Conservation (phyloP, 2,329 filamentous ascomycete genomes). For the Karstenula rhodostoma region DNA sequence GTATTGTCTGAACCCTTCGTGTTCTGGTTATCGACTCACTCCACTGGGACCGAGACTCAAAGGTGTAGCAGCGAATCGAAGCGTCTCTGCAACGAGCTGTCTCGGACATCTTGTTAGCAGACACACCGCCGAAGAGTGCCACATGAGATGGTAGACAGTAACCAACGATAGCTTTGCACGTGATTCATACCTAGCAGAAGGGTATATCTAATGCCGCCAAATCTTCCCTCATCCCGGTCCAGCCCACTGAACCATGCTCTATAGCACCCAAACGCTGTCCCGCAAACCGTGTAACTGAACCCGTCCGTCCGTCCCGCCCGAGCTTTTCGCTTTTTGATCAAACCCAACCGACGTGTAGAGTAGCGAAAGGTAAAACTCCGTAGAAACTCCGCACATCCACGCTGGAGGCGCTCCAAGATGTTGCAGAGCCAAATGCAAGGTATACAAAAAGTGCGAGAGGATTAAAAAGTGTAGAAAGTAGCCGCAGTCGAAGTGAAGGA, state of each 20-base stretch:
- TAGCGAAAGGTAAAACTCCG: conserved; percentile 12
- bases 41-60: no score
- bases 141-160: neutral
- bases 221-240: neutral
- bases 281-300: conserved; percentile 3
- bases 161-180: neutral
- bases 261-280: conserved; percentile 7
- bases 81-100: no score
- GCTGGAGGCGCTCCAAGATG: conserved; percentile 5
- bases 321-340: conserved; percentile 1
- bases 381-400: conserved; percentile 5
- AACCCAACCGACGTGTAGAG: conserved; percentile 1
- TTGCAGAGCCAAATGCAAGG: conserved; percentile 32
- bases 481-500: conserved; percentile 22
- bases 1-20: no score
- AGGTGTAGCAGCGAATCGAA: no score
- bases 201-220: conserved; percentile 9
- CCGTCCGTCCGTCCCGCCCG: neutral
- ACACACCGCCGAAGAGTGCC: neutral
- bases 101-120: neutral
- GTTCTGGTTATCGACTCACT: no score
- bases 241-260: conserved; percentile 5
- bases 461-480: conserved; percentile 41
- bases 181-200: conserved; percentile 10
- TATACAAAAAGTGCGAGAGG: conserved; percentile 45